These are phyloP conservation scores for Claviceps humidiphila DNA, from an alignment of 2,329 filamentous ascomycete species.

Conservation along the genomic window DNA sequence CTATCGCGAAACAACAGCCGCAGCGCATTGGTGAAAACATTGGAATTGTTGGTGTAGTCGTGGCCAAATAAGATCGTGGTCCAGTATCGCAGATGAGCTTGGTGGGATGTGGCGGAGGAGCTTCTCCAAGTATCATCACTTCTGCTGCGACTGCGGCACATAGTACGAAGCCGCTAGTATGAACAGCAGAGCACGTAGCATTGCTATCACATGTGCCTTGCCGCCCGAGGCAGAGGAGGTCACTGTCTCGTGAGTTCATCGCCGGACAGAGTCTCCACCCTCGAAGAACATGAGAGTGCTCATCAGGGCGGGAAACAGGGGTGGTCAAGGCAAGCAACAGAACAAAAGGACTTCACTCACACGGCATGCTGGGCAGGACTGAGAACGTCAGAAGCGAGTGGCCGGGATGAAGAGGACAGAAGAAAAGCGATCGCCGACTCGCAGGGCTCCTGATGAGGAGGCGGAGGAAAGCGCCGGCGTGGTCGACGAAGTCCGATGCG, in stretches of 20 bases:
- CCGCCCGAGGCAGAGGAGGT: not conserved
- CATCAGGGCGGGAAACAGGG: constrained; percentile 5
- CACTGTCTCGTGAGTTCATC: not conserved
- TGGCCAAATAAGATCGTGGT: not conserved
- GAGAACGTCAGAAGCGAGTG: constrained; percentile 13
- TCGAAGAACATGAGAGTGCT: not conserved
- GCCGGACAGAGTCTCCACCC: not conserved
- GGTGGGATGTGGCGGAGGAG: not conserved
- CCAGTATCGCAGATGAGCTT: not conserved
- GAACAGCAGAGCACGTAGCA: not conserved
- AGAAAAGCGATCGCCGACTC: not conserved
- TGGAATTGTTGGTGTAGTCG: constrained; percentile 1
- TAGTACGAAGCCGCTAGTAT: not conserved
- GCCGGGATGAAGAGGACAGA: constrained; percentile 1
- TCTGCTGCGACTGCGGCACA: not conserved
- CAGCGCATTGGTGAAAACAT: not conserved
- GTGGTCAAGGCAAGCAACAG: not conserved
- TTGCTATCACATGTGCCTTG: not conserved
- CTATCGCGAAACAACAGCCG: not conserved
- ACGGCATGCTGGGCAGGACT: constrained; percentile 23
- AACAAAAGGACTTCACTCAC: constrained; percentile 14
- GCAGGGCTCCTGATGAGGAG: constrained; percentile 9
- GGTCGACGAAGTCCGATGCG: not conserved
- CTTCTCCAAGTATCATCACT: not conserved
- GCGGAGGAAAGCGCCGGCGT: constrained; percentile 3